phyloP scores from a whole-genome alignment of 805 yeast species.

The Candida vartiovaarae region DNA sequence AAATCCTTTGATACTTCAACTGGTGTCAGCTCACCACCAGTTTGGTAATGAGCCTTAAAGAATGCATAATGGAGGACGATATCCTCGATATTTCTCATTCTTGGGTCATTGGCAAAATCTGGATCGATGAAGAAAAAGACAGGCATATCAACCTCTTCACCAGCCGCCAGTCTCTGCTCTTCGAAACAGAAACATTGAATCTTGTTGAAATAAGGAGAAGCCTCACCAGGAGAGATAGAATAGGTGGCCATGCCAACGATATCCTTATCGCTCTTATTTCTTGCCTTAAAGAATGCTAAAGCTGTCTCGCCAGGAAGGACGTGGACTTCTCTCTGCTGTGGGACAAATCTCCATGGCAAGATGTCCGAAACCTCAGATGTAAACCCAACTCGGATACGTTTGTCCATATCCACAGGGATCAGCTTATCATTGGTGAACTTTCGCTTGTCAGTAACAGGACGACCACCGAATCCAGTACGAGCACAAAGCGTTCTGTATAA shows the following conservation, averaged over 20 bases:
- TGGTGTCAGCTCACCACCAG: conserved; percentile 30
- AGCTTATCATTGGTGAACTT: conserved; percentile 82
- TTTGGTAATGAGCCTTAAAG: conserved; percentile 52
- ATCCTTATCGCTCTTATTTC: conserved; percentile 77
- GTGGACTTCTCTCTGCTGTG: conserved; percentile 89
- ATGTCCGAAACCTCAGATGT: conserved; percentile 88
- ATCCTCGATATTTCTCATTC: conserved; percentile 85
- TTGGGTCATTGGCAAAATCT: conserved; percentile 88
- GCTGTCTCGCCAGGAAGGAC: conserved; percentile 98
- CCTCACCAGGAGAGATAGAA: conserved; percentile 92
- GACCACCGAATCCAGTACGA: conserved; percentile 94
- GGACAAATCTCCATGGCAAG: conserved; percentile 91
- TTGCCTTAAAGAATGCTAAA: conserved; percentile 89
- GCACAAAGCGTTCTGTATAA: conserved; percentile 87
- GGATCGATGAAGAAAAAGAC: conserved; percentile 96
- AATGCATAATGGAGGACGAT: conserved; percentile 89
- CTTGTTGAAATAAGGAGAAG: conserved; percentile 93
- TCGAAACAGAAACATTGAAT: conserved; percentile 98
- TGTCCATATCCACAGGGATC: conserved; percentile 79
- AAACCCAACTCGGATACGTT: conserved; percentile 75
- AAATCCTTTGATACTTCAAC: conserved; percentile 21
- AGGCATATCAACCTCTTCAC: conserved; percentile 99
- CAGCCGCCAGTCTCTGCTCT: conserved; percentile 88
- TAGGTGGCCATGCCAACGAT: conserved; percentile 98
- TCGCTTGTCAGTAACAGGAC: conserved; percentile 79